phyloP scores from a whole-genome alignment of 371 early-diverging fungal genomes.

The Mucor lusitanicus region DNA sequence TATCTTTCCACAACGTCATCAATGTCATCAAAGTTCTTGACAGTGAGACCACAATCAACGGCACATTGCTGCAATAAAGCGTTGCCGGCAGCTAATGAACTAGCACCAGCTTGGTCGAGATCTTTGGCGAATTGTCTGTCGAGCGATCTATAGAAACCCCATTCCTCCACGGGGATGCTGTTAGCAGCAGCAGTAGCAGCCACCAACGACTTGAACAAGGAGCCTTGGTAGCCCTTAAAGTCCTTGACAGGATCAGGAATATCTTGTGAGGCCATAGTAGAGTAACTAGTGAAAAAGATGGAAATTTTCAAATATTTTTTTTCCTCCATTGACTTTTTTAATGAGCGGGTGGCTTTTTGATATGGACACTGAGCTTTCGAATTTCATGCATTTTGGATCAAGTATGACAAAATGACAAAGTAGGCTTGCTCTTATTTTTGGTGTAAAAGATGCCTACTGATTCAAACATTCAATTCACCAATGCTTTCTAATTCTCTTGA shows the following conservation, averaged over 20 bases:
- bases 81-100: constrained; percentile 63
- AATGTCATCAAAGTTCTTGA: constrained; percentile 46
- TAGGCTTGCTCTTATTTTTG: too few species aligned
- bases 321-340: background rate
- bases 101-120: constrained; percentile 52
- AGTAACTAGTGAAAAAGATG: background rate
- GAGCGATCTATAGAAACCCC: constrained; percentile 73
- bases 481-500: too few species aligned
- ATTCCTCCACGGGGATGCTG: constrained; percentile 62
- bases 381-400: too few species aligned
- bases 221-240: constrained; percentile 59
- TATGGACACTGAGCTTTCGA: background rate
- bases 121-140: constrained; percentile 61
- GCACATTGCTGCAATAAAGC: constrained; percentile 54
- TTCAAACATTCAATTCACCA: too few species aligned
- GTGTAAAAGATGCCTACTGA: too few species aligned
- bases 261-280: constrained; percentile 9
- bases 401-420: too few species aligned
- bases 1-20: constrained; percentile 77
- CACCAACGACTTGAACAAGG: constrained; percentile 61
- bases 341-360: constrained; percentile 2
- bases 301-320: background rate
- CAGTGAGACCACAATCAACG: constrained; percentile 28
- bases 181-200: constrained; percentile 68
- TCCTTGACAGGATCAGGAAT: constrained; percentile 44